A percentile compares a stretch with the other conserved stretches of the same genome.
These are phyloP conservation scores for Syzygium aromaticum DNA, from an alignment of 345 rosid genomes.

Conservation along the genomic window DNA sequence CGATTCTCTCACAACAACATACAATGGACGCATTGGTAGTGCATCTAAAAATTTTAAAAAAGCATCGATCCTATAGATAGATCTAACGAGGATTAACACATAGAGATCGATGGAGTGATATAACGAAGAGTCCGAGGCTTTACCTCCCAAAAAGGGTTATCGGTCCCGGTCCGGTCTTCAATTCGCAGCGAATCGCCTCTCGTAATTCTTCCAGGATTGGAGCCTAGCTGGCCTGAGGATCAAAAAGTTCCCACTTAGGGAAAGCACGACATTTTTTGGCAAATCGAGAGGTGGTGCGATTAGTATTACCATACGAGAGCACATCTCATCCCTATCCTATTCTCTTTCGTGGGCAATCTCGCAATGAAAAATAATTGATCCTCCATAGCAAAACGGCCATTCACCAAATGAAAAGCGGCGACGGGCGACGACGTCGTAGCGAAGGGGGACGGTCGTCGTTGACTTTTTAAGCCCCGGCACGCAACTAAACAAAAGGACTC, in stretches of 20 bases:
- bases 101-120: background rate
- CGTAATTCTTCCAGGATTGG: background rate
- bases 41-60: background rate
- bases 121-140: background rate
- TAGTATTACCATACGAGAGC: background rate
- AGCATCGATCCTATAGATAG: background rate
- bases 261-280: background rate
- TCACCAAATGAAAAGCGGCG: too few relatives aligned
- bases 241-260: background rate
- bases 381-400: too few relatives aligned
- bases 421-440: too few relatives aligned
- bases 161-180: background rate
- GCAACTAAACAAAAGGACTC: background rate
- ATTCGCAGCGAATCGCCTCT: background rate
- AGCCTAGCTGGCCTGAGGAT: background rate
- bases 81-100: background rate
- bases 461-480: too few relatives aligned
- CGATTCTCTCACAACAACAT: background rate
- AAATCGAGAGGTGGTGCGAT: too few relatives aligned
- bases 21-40: rapidly evolving
- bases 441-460: too few relatives aligned
- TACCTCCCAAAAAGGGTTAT: background rate
- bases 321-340: background rate
- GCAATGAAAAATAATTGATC: too few relatives aligned
- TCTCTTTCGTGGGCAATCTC: background rate